These are phyloP conservation scores for Scutellaria galericulata DNA, from an alignment of 257 asterid species.

Conservation along the genomic window DNA sequence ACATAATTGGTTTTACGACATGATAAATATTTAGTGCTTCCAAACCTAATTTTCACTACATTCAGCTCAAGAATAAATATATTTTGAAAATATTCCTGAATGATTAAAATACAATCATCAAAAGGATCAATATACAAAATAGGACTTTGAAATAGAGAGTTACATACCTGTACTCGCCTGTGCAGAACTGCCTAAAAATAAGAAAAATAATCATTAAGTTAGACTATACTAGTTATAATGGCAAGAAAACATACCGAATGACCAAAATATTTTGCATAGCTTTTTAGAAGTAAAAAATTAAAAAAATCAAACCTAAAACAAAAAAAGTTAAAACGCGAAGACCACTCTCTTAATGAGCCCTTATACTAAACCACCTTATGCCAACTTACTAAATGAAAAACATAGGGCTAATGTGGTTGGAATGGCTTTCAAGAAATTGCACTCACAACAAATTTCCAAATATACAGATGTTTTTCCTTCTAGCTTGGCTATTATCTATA, in stretches of 20 bases:
- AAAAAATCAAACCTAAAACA: not conserved
- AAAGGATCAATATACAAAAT: not conserved
- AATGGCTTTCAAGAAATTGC: not conserved
- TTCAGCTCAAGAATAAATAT: not conserved
- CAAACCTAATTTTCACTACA: not conserved
- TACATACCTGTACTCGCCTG: conserved; percentile 83
- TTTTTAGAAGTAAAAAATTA: not conserved
- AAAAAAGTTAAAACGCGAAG: not conserved
- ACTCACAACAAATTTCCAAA: conserved; percentile 7
- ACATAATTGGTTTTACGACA: not conserved
- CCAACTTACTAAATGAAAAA: not conserved
- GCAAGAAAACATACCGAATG: not conserved
- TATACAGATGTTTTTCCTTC: not conserved
- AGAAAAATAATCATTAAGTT: conserved; percentile 17
- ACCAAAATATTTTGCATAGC: not conserved
- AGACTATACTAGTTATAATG: conserved; percentile 14
- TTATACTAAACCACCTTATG: not conserved
- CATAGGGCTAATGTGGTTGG: not conserved
- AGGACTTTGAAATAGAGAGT: conserved; percentile 2
- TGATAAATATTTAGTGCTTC: not conserved
- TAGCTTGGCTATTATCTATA: not conserved
- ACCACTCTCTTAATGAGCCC: not conserved
- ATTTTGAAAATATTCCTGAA: not conserved
- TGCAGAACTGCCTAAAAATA: conserved; percentile 79
- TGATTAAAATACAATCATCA: not conserved